Evolutionary conservation across 1,284 basidiomycete species (phyloP), one percentile per base, ranked within the genome.

Genomic region (Papiliotrema terrestris): DNA sequence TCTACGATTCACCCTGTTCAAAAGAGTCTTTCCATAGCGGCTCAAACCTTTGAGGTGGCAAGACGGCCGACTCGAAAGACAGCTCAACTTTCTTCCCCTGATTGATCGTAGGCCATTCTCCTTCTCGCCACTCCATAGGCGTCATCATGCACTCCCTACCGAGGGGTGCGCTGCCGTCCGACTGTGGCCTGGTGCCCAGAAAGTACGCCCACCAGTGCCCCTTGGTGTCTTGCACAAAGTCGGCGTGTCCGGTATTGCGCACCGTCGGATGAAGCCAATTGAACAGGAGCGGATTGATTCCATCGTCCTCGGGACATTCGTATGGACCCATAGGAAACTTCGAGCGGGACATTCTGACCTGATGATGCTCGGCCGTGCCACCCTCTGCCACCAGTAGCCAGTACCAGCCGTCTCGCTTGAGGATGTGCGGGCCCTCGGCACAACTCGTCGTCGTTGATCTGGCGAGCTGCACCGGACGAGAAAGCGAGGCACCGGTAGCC

Each of bases 351-450:
- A 54, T 35, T 4, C 52, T 49, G 25, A 49, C 46, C 5, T 14
- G 42, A 25, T 54, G 52, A 13, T 20, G 32, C 1, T 38, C 47
- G 43, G 65, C 58, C 14, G 68, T 71, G 0, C 69, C 69, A 0
- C 67, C 69, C 35, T 71, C 69, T 2, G 69, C 69, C 0, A 59
- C 60, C 45, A 66, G 43, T 23, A 71, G 59, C 59, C 69, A 45
- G 45, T 66, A 65, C n/a, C 39, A 61, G 0, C 48, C 64, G 39
- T 63, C 61, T 23, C 52, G 53, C 22, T 60, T 57, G 48, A 59
- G 56, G 39, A 71, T 58, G 44, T 71, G 67, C 5, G 52, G 53
- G 3, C 67, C 67, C 43, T 71, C 68, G 29, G 65, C 62, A n/a
- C 62, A 55, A 20, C 35, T 44, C 22, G 44, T 23, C 9, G 36